Evolutionary conservation across 345 rosid species (phyloP), one percentile per base, ranked within the genome.

Genomic region (Physaria fendleri): DNA sequence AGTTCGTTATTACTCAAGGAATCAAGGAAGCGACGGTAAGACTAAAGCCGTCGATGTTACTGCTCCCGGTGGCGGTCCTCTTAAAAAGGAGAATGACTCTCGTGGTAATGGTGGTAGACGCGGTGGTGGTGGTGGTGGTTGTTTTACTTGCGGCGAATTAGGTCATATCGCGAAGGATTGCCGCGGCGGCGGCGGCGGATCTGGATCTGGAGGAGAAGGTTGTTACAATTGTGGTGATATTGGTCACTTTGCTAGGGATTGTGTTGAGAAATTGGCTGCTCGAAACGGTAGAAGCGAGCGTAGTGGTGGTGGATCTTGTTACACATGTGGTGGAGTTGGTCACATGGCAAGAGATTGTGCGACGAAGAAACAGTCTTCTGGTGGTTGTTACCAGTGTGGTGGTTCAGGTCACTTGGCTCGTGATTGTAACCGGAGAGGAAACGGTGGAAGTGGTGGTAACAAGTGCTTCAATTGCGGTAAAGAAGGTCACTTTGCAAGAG

Each of bases 341-440:
- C 93, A 85, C 68, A 28, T 79, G 29, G 88, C 93, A 2, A 81
- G 87, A 42, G 89, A 85, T 0, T 85, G 93, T 46, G 50, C 68
- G 25, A 68, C 57, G 6, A 71, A 67, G 37, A 69, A 57, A 14
- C 62, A 46, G 28, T 15, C 56, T 2, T n/a, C 54, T 34, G 24
- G 71, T 22, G 50, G 24, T 8, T 79, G 86, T 52, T 79, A 63
- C 10, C 28, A 9, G 6, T 76, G 81, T 45, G 80, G 78, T 8
- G 73, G 25, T 45, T 15, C 22, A 21, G 81, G 79, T 38, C 86
- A 78, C 57, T 2, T 78, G 43, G 77, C 81, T 2, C 38, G 81
- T 11, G 77, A 74, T 24, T 78, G 79, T 56, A 53, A 43, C 24
- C 16, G 17, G 34, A 50, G 44, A 64, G 60, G 46, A 69, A 56